A percentile compares a stretch with the other conserved stretches of the same genome.
phyloP scores from a whole-genome alignment of 2,329 filamentous ascomycete species.

The Fusarium nanum region DNA sequence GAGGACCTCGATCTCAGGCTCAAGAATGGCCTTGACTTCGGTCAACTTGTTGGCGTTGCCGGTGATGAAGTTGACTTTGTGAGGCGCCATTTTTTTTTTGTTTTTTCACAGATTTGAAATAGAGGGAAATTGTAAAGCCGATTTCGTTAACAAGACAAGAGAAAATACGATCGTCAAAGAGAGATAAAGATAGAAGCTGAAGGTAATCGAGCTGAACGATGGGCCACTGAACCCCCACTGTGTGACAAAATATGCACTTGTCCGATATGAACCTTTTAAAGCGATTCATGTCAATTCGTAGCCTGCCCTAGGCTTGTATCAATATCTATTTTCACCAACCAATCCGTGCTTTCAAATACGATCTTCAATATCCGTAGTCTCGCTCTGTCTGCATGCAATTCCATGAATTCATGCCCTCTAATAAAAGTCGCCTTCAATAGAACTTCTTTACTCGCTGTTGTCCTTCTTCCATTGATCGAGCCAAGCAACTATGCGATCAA shows the following conservation, averaged over 20 bases:
- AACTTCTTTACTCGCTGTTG: conserved; percentile 47
- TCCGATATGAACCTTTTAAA: conserved; percentile 21
- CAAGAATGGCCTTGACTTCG: conserved; percentile 90
- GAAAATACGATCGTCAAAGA: neutral
- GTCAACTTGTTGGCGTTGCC: conserved; percentile 94
- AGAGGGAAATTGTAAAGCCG: neutral
- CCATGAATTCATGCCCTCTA: neutral
- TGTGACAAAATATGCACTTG: conserved; percentile 36
- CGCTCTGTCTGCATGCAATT: neutral
- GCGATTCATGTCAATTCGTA: conserved; percentile 36
- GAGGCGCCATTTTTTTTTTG: conserved; percentile 53
- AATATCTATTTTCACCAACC: conserved; percentile 40
- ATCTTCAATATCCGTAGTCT: neutral
- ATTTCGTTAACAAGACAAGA: neutral
- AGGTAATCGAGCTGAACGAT: conserved; percentile 12
- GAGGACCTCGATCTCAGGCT: conserved; percentile 76
- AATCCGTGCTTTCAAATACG: conserved; percentile 6
- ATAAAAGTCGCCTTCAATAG: neutral
- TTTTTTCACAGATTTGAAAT: neutral
- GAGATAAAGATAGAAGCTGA: conserved; percentile 5
- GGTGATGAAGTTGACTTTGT: conserved; percentile 87
- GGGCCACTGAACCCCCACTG: conserved; percentile 18
- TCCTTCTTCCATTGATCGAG: conserved; percentile 83
- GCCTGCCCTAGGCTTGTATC: conserved; percentile 34
- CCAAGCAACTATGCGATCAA: conserved; percentile 87